These are phyloP conservation scores for Fusarium luffae DNA, from an alignment of 2,329 filamentous ascomycete species.

Conservation along the genomic window DNA sequence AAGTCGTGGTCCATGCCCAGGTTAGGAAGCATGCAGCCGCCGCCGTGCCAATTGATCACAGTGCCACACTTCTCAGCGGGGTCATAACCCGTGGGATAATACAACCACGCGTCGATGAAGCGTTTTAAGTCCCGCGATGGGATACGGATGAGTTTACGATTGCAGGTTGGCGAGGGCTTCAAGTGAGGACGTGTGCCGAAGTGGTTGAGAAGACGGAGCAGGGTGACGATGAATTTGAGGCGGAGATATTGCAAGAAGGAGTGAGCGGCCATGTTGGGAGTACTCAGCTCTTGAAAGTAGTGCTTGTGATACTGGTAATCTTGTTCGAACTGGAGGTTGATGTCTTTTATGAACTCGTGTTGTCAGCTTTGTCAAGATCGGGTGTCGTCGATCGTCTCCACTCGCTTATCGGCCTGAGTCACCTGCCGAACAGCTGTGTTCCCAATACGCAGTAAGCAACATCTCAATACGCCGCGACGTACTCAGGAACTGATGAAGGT, in stretches of 20 bases:
- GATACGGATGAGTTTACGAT: slow-evolving; percentile 36
- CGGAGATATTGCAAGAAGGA: slow-evolving; percentile 23
- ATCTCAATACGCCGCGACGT: not conserved
- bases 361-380: not conserved
- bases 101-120: slow-evolving; percentile 47
- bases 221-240: slow-evolving; percentile 26
- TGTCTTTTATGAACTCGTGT: not conserved
- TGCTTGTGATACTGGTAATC: not conserved
- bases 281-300: rapidly evolving
- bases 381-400: not conserved
- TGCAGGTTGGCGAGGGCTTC: slow-evolving; percentile 12
- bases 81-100: slow-evolving; percentile 29
- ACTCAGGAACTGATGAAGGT: no score
- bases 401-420: slow-evolving; percentile 16
- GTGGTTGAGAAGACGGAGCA: slow-evolving; percentile 34
- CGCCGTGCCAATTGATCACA: slow-evolving; percentile 52
- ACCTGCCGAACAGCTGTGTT: not conserved
- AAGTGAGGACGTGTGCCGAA: slow-evolving; percentile 21
- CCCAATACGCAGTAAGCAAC: not conserved
- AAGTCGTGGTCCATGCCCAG: slow-evolving; percentile 54
- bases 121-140: slow-evolving; percentile 45
- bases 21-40: slow-evolving; percentile 50
- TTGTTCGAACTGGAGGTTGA: rapidly evolving
- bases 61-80: slow-evolving; percentile 28
- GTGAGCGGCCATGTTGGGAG: slow-evolving; percentile 1